Base-by-base conservation (phyloP, 2,329 filamentous ascomycete species). In the Myriangium duriaei region DNA sequence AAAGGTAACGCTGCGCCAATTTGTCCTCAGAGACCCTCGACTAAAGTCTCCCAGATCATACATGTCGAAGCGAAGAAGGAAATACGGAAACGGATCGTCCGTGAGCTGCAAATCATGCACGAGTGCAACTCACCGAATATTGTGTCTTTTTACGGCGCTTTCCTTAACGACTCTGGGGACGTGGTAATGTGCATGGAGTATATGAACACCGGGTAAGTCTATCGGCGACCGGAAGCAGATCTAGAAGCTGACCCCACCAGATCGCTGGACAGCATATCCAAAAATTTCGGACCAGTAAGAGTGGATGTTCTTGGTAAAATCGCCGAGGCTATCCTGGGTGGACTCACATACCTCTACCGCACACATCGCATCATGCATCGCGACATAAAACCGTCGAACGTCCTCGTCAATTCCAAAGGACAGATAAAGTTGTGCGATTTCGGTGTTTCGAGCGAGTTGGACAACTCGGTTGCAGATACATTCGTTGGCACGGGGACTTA, bases 101-200 rank as follows among this genome's bases (percentile, higher is more conserved):
- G 91, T 57, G 91, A 98, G 60, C 74, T 98, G 37, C 87, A 95
- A 57, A 95, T 98, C 49, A 96, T 96, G 78, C 87, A 95, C 57
- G 85, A 92, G 54, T 98, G 91, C 62, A 91, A 94, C 55, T 95
- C 84, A 14, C 83, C 91, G 44, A 87, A 92, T 60, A 96, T 98
- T 53, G 91, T 98, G 43, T 94, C 81, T 39, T 98, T 95, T 61
- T 96, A 96, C 55, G 91, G 91, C 43, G 91, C 91, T 26, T 98
- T 96, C 56, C 74, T 96, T 54, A 96, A 94, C 57, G 83, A 92
- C 55, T 86, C 86, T 45, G 88, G 92, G 56, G 91, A 98, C 64
- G 92, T 98, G 42, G 92, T 96, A 51, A 88, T 98, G 79, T 98
- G 91, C 61, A 98, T 98, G 91, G 91, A 98, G 60, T 96, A 98